Evolutionary conservation across 768 basidiomycete species (phyloP), one percentile per base, ranked within the genome.

Genomic region (Pholiota microspora): DNA sequence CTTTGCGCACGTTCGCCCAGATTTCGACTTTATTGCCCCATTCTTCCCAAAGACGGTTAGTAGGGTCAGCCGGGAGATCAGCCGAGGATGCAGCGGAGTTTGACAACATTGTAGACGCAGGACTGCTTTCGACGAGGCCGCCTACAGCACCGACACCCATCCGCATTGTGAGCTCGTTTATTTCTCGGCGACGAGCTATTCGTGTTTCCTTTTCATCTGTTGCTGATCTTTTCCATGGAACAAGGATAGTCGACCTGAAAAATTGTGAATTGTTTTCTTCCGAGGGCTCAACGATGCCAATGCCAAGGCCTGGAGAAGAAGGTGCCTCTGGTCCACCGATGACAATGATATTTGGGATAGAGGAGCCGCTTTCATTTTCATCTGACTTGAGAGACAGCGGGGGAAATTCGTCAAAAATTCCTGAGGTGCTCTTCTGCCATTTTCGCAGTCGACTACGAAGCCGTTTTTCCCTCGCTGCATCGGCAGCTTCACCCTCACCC

Each of bases 161-260:
- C n/a, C 89, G 82, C 77, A 91, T 87, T 0, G 82, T 85, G 42
- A 94, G 71, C 62, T 90, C 86, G 65, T 94, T 94, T 51, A 92
- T 82, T 60, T 92, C 86, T 53, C 82, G 75, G 54, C 92, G 76
- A 31, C 92, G 74, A 3, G 73, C 70, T 56, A 86, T 74, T 44
- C 92, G 81, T 47, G 74, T 79, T 7, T 73, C 68, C 40, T 75
- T 77, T 64, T 94, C 92, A 9, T 73, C 69, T 2, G 64, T 59
- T 24, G 74, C 64, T 9, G 85, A 84, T 10, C 92, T 82, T 2
- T 70, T 65, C 15, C 71, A 65, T 3, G 92, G 92, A 6, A 93
- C 83, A 24, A 93, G 62, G 23, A 90, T 73, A 3, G 86, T 83
- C 2, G 85, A 79, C 27, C 89, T 79, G 74, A 88, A 89, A 69